Conservation (phyloP, 2,329 filamentous ascomycete genomes). For the Pseudogymnoascus sp. region DNA sequence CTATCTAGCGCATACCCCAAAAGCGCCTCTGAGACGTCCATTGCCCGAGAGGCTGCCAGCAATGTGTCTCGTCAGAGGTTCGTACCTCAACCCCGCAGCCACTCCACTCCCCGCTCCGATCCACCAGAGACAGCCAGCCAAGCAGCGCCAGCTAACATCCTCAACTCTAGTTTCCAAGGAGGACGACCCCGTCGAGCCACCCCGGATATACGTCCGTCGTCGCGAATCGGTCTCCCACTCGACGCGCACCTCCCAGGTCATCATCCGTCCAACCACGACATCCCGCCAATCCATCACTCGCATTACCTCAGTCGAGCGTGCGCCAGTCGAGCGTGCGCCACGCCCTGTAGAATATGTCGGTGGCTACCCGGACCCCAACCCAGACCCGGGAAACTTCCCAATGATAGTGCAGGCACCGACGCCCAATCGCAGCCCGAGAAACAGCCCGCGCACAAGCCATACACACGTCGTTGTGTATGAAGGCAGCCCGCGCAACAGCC, state of each 20-base stretch:
- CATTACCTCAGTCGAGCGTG: background rate
- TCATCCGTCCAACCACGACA: background rate
- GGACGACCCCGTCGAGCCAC: background rate
- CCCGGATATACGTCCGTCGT: background rate
- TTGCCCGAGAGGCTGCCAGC: background rate
- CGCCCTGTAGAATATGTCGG: background rate
- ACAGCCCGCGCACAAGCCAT: slow-evolving; percentile 1
- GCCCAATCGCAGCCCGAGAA: background rate
- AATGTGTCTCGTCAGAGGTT: slow-evolving; percentile 8
- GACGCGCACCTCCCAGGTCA: background rate
- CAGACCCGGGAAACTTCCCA: background rate
- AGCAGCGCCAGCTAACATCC: background rate
- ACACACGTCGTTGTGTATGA: background rate
- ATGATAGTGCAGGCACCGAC: slow-evolving; percentile 5
- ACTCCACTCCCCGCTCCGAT: slow-evolving; percentile 2
- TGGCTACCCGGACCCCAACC: background rate
- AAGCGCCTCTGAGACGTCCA: background rate
- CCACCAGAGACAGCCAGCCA: background rate
- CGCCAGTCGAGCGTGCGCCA: background rate
- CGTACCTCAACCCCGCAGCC: slow-evolving; percentile 3
- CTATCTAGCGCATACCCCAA: background rate
- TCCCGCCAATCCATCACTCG: background rate
- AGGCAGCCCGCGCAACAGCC: background rate
- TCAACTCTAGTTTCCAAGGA: background rate
- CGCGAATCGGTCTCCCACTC: background rate